phyloP scores from a whole-genome alignment of 1,284 basidiomycete genomes.

The Tilletia walkeri region DNA sequence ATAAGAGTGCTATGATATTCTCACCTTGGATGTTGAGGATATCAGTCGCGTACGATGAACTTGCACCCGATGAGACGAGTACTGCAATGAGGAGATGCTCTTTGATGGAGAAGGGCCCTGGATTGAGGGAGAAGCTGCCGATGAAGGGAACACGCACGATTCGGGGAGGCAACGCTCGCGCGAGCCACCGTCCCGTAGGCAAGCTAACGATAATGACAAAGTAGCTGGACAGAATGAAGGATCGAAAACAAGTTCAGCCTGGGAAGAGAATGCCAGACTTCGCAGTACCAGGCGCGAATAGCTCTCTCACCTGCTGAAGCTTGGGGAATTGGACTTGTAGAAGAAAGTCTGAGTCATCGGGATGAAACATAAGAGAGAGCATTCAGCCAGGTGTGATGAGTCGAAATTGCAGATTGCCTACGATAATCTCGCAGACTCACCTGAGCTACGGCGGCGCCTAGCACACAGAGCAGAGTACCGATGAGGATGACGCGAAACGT shows the following conservation, averaged over 20 bases:
- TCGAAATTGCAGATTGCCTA: background rate
- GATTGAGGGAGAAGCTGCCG: conserved; percentile 58
- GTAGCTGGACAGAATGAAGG: conserved; percentile 59
- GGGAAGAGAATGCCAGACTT: background rate
- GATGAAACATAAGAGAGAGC: background rate
- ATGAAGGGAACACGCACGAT: conserved; percentile 45
- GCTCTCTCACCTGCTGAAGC: conserved; percentile 13
- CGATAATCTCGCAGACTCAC: conserved; percentile 29
- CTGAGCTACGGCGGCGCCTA: conserved; percentile 60
- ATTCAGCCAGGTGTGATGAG: background rate
- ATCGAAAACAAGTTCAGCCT: conserved; percentile 4
- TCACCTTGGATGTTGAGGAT: conserved; percentile 53
- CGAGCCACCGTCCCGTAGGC: conserved; percentile 58
- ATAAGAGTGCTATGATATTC: background rate
- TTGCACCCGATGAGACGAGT: conserved; percentile 58
- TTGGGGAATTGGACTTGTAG: conserved; percentile 31
- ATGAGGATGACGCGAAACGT: conserved; percentile 61
- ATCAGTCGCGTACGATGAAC: conserved; percentile 53
- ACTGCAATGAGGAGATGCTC: conserved; percentile 58
- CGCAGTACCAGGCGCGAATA: background rate
- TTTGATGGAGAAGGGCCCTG: conserved; percentile 60
- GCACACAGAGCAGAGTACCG: conserved; percentile 61
- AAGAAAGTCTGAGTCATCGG: conserved; percentile 38
- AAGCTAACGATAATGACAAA: conserved; percentile 62
- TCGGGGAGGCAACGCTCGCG: conserved; percentile 46